phyloP scores from a whole-genome alignment of 495 filamentous ascomycete species.

The Neurospora discreta region DNA sequence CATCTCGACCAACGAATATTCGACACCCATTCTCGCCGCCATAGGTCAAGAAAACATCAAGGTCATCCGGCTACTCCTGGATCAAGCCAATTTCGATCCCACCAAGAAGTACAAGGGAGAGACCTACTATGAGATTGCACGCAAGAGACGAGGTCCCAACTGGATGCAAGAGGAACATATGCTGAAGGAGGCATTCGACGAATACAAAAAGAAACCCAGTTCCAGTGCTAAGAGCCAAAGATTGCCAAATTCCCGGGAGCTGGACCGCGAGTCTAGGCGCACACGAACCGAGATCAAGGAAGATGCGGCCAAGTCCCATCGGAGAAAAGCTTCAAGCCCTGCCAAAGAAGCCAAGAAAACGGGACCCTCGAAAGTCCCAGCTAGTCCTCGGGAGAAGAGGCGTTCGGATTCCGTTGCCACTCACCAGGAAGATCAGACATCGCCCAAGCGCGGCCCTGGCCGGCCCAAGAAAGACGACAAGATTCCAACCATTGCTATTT shows the following conservation, averaged over 20 bases:
- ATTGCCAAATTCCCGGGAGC: conserved; percentile 45
- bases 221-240: conserved; percentile 29
- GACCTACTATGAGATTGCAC: conserved; percentile 76
- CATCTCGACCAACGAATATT: conserved; percentile 42
- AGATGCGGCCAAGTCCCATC: conserved; percentile 27
- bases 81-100: conserved; percentile 68
- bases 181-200: conserved; percentile 68
- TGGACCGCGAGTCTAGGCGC: conserved; percentile 42
- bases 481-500: conserved; percentile 30
- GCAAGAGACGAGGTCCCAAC: conserved; percentile 66
- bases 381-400: conserved; percentile 33
- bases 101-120: conserved; percentile 57
- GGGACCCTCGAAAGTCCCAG: conserved; percentile 19
- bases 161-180: conserved; percentile 87
- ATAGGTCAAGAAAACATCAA: conserved; percentile 83
- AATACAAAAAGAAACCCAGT: conserved; percentile 39
- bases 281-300: conserved; percentile 37
- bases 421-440: conserved; percentile 29
- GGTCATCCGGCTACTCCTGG: conserved; percentile 68
- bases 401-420: conserved; percentile 25
- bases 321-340: conserved; percentile 39
- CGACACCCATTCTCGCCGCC: conserved; percentile 86
- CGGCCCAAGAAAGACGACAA: conserved; percentile 39
- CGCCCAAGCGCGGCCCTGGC: conserved; percentile 36
- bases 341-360: conserved; percentile 31